These are phyloP conservation scores for Colletotrichum caudatum DNA, from an alignment of 2,329 filamentous ascomycete genomes.

Conservation along the genomic window DNA sequence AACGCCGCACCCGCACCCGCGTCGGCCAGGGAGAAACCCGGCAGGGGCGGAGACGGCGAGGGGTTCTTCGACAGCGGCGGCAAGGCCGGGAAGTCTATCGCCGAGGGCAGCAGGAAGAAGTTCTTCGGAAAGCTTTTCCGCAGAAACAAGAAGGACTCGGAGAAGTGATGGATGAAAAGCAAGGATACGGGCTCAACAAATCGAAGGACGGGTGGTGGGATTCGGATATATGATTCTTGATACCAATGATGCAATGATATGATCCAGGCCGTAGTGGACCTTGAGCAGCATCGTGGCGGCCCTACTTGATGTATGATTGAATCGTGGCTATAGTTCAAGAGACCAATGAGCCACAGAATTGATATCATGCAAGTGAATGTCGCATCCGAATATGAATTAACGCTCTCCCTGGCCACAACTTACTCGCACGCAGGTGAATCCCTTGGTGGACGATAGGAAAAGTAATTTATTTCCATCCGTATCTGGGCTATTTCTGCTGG, in stretches of 20 bases:
- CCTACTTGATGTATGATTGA: neutral
- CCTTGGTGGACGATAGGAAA: neutral
- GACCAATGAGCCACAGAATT: too few species aligned
- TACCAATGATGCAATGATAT: slow-evolving; percentile 1
- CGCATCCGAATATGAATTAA: neutral
- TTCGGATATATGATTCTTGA: neutral
- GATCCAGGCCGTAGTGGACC: neutral
- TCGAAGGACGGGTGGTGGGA: neutral
- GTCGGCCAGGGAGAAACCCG: neutral
- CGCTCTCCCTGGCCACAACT: neutral
- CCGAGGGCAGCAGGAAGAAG: slow-evolving; percentile 23
- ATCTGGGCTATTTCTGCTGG: neutral
- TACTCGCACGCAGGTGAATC: too few species aligned
- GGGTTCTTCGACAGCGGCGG: neutral
- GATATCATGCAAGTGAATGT: too few species aligned
- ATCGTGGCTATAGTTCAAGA: neutral
- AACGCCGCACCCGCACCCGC: neutral
- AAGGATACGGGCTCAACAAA: neutral
- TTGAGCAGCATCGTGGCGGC: too few species aligned
- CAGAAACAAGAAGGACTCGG: slow-evolving; percentile 13
- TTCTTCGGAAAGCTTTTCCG: slow-evolving; percentile 34
- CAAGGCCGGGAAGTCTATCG: slow-evolving; percentile 2
- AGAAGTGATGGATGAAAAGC: slow-evolving; percentile 17
- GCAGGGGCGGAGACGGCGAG: neutral
- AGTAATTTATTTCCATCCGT: too few species aligned